Evolutionary conservation across 108 stramenopile species (phyloP).

Genomic region (Pseudonitzschia multiseries): DNA sequence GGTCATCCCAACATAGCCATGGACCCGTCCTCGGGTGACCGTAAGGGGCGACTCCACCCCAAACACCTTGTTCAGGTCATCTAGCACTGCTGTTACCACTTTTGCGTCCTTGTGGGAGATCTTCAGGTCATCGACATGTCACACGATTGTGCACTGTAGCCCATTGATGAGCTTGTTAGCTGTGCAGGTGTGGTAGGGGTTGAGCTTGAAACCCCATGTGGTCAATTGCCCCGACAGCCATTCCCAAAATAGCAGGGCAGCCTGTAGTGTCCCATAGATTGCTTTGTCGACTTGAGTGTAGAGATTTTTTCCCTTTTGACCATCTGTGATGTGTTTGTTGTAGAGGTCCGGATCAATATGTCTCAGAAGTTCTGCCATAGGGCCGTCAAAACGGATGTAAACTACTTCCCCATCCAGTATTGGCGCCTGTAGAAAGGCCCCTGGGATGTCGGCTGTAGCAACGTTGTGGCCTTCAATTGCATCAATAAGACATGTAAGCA

Average conservation of each 20-base stretch:
- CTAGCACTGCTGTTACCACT: slow-evolving; percentile 16
- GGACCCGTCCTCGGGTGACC: slow-evolving; percentile 20
- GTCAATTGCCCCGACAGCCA: slow-evolving; percentile 14
- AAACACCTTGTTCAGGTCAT: slow-evolving; percentile 3
- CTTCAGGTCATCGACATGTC: slow-evolving; percentile 45
- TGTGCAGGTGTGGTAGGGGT: slow-evolving; percentile 56
- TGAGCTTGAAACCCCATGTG: slow-evolving; percentile 43
- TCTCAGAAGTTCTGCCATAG: slow-evolving; percentile 11
- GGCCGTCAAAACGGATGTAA: too few relatives aligned
- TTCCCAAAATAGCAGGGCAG: slow-evolving; percentile 41
- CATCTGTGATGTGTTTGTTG: slow-evolving; percentile 19
- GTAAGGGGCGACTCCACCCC: slow-evolving; percentile 22
- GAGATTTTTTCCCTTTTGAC: slow-evolving; percentile 25
- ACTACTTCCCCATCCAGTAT: neutral
- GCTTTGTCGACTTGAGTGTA: slow-evolving; percentile 47
- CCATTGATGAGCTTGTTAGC: slow-evolving; percentile 40
- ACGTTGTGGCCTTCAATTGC: slow-evolving; percentile 37
- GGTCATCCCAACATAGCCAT: slow-evolving; percentile 48
- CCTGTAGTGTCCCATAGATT: slow-evolving; percentile 39
- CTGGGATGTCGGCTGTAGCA: slow-evolving; percentile 33
- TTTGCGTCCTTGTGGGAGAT: slow-evolving; percentile 28
- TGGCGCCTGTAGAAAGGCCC: slow-evolving; percentile 44
- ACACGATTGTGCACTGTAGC: too few relatives aligned
- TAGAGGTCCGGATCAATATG: neutral
- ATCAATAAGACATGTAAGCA: slow-evolving; percentile 23